Evolutionary conservation across 2,329 filamentous ascomycete species (phyloP), one percentile per base, ranked within the genome.

Genomic region (Ophiognomonia clavigignenti-juglandacearum): DNA sequence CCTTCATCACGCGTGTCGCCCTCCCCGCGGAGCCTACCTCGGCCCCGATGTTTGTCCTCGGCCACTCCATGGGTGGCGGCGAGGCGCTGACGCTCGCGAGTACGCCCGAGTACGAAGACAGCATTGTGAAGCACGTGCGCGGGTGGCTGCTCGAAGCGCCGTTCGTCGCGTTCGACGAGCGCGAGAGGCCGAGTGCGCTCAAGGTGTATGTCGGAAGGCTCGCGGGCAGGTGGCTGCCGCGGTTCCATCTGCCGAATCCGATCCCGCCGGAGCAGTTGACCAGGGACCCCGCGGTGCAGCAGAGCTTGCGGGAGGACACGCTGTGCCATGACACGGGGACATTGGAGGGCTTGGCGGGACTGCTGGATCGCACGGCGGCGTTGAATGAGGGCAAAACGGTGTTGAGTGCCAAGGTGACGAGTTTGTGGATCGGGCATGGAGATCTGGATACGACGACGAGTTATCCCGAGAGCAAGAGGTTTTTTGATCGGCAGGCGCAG

Each of bases 11-110:
- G 50, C 69, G 71, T 26, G 77, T 85, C 13, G 51, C 22, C 53
- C 68, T 83, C 5, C 74, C 74, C 9, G 64, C 58, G 5, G 50
- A 59, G 31, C 57, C 62, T 22, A 51, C 64, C 20, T 58, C 65
- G 4, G 68, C 72, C 29, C 88, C 89, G 0, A 61, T 95, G 14
- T 96, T 96, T 67, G 75, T 96, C 18, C 82, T 93, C 72, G 91
- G 91, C 44, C 89, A 96, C 66, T 90, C 85, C 19, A 96, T 96
- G 88, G 91, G 91, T 54, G 91, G 91, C 50, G 88, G 82, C 20
- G 78, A 95, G 65, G 78, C 83, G 6, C 69, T 95, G 8, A 82
- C 79, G 36, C 63, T 85, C 19, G 75, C 75, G 20, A 74, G 69
- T 46, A 70, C 75, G 45, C 63, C 72, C 1, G 51, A 64, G 46